Evolutionary conservation across 805 yeast species (phyloP).

Genomic region (Hanseniaspora lindneri): DNA sequence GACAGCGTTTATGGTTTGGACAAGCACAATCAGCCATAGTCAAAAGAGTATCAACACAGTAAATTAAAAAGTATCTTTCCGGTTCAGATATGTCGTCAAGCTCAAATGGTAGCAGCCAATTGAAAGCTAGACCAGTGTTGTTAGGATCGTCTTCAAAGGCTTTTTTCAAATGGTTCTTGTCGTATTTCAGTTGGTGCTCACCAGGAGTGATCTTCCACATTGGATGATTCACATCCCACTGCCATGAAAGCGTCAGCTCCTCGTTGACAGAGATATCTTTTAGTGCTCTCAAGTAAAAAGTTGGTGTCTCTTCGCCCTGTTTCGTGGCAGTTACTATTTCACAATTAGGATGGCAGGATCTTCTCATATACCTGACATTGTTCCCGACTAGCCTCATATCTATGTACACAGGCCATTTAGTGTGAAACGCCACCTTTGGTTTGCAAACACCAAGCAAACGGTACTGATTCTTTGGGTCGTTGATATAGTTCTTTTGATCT

Average conservation of each 20-base stretch:
- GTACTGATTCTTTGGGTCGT: slow-evolving; percentile 66
- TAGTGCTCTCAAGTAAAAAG: slow-evolving; percentile 46
- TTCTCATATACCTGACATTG: slow-evolving; percentile 58
- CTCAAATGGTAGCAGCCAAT: slow-evolving; percentile 30
- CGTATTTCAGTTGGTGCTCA: slow-evolving; percentile 24
- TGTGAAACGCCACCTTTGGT: slow-evolving; percentile 47
- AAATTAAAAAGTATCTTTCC: slow-evolving; percentile 44
- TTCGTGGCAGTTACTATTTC: slow-evolving; percentile 39
- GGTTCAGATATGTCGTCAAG: slow-evolving; percentile 32
- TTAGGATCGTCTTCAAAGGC: slow-evolving; percentile 15
- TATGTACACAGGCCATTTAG: slow-evolving; percentile 50
- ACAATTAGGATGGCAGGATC: slow-evolving; percentile 68
- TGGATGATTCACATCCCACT: slow-evolving; percentile 76
- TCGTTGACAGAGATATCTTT: slow-evolving; percentile 49
- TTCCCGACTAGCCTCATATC: slow-evolving; percentile 79
- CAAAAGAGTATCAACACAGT: slow-evolving; percentile 50
- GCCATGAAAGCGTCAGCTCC: slow-evolving; percentile 75
- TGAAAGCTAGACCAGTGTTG: slow-evolving; percentile 18
- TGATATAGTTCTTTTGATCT: slow-evolving; percentile 48
- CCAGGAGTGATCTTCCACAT: slow-evolving; percentile 42
- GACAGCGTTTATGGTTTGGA: slow-evolving; percentile 39
- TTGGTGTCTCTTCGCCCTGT: slow-evolving; percentile 31
- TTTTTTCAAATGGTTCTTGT: slow-evolving; percentile 15
- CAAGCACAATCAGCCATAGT: slow-evolving; percentile 57
- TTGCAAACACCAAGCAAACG: slow-evolving; percentile 56